Percentiles rank a stretch among this genome's conserved stretches.
These are phyloP conservation scores for Xylariaceae sp. DNA, from an alignment of 2,329 filamentous ascomycete species.

Conservation along the genomic window DNA sequence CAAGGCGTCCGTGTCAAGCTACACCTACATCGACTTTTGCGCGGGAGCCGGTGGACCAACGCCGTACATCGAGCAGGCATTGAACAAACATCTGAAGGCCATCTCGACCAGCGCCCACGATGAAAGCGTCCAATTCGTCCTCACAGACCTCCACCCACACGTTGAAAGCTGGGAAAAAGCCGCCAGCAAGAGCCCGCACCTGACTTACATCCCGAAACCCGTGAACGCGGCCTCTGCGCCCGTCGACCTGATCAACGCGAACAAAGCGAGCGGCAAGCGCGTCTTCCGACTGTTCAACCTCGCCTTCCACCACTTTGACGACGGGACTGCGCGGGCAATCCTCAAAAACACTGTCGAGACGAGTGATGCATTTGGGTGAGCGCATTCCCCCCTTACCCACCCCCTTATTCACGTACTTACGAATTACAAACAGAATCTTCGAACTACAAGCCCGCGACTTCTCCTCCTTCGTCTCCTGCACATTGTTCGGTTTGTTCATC, in stretches of 20 bases:
- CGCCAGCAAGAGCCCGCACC: conserved; percentile 45
- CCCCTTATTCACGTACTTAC: background rate
- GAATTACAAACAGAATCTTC: conserved; percentile 48
- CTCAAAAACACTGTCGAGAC: conserved; percentile 60
- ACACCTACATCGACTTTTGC: conserved; percentile 70
- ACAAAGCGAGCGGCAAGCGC: conserved; percentile 36
- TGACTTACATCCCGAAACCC: conserved; percentile 54
- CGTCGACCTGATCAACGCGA: conserved; percentile 39
- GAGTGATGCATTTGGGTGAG: conserved; percentile 57
- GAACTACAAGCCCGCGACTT: conserved; percentile 65
- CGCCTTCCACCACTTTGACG: conserved; percentile 72
- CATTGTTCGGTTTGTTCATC: conserved; percentile 48
- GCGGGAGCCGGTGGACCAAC: conserved; percentile 69
- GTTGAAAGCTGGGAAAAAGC: conserved; percentile 53
- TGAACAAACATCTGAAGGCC: conserved; percentile 44
- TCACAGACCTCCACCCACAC: conserved; percentile 63
- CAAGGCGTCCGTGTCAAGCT: conserved; percentile 41
- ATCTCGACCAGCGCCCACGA: background rate
- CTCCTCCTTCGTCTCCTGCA: conserved; percentile 48
- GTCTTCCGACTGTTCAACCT: conserved; percentile 68
- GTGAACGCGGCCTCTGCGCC: conserved; percentile 63
- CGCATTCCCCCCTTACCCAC: background rate
- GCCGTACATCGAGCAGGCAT: conserved; percentile 53
- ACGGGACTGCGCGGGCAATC: conserved; percentile 55
- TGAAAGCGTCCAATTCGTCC: conserved; percentile 49